Evolutionary conservation across 176 grass and related monocot species (phyloP), one percentile per base, ranked within the genome.

Genomic region (Hyparrhenia diplandra): DNA sequence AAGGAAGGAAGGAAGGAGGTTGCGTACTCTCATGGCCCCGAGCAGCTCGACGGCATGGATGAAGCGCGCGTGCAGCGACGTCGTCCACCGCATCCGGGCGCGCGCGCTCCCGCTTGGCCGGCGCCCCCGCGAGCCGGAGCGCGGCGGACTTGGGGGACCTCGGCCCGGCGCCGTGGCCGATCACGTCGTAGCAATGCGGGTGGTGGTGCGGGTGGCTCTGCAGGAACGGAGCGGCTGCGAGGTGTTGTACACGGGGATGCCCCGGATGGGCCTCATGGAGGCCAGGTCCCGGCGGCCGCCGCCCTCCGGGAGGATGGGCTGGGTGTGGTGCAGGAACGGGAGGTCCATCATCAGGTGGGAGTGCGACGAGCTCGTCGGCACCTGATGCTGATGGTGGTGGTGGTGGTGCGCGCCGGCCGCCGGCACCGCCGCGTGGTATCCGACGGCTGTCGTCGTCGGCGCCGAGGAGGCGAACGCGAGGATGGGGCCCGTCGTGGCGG

Each of bases 41-140:
- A 98, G 89, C 31, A 98, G 81, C 86, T 98, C 95, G 58, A 98
- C 95, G 45, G 95, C 92, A 39, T 94, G 95, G 69, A 98, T 84
- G 83, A 98, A 98, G 25, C 92, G 95, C 13, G 35, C 35, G 35
- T 36, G 35, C 35, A 36, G 35, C 35, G 35, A 36, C 35, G 35
- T 36, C 35, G 35, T 36, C 35, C 35, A 36, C 4, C 35, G 35
- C 35, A 36, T 36, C 35, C 35, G 5, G 35, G 35, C 35, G 35
- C 35, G 35, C 95, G 35, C 35, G 35, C 5, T 4, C 35, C 35
- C 35, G 35, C 35, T 36, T 36, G 4, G 35, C 5, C 35, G 35
- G 35, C 35, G 35, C 35, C 35, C 35, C 35, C 35, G 5, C 3
- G 35, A 36, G 35, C 35, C 35, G 35, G 35, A 36, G 35, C 35